Percentiles rank a stretch among this genome's conserved stretches.
Evolutionary conservation across 2,329 filamentous ascomycete genomes (phyloP).

Genomic region (Pseudocercospora cruenta): DNA sequence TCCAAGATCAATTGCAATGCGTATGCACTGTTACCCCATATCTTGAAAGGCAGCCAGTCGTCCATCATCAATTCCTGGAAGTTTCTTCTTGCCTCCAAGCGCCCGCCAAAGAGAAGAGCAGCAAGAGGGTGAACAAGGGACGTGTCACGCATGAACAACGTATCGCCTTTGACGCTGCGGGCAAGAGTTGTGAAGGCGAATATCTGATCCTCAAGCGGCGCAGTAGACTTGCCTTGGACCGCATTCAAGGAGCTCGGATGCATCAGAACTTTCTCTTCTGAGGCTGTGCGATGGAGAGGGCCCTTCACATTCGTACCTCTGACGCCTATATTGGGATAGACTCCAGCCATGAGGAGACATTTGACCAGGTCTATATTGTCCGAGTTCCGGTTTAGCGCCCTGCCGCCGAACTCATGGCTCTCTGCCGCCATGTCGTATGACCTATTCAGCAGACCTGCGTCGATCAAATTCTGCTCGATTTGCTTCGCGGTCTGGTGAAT

Average conservation of each 20-base stretch:
- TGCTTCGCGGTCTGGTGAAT: constrained; percentile 43
- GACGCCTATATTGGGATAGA: constrained; percentile 51
- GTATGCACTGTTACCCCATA: constrained; percentile 27
- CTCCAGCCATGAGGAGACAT: constrained; percentile 50
- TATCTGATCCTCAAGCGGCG: constrained; percentile 17
- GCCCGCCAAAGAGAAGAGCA: constrained; percentile 38
- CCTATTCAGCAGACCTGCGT: constrained; percentile 40
- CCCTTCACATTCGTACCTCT: constrained; percentile 22
- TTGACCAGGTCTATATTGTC: constrained; percentile 49
- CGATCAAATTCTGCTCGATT: constrained; percentile 44
- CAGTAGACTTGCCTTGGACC: constrained; percentile 1
- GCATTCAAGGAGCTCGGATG: constrained; percentile 35
- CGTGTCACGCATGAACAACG: constrained; percentile 34
- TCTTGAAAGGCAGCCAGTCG: constrained; percentile 41
- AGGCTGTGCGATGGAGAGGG: constrained; percentile 33
- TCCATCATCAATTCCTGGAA: constrained; percentile 38
- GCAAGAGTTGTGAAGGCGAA: constrained; percentile 25
- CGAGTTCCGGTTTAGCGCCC: constrained; percentile 50
- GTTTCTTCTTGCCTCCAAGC: constrained; percentile 25
- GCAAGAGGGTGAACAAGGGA: constrained; percentile 35
- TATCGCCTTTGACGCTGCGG: constrained; percentile 20
- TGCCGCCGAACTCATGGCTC: constrained; percentile 25
- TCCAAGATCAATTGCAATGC: constrained; percentile 39
- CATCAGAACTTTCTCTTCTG: constrained; percentile 34
- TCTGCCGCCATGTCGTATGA: background rate